These are phyloP conservation scores for Apiospora hydei DNA, from an alignment of 2,329 filamentous ascomycete species.

Conservation along the genomic window DNA sequence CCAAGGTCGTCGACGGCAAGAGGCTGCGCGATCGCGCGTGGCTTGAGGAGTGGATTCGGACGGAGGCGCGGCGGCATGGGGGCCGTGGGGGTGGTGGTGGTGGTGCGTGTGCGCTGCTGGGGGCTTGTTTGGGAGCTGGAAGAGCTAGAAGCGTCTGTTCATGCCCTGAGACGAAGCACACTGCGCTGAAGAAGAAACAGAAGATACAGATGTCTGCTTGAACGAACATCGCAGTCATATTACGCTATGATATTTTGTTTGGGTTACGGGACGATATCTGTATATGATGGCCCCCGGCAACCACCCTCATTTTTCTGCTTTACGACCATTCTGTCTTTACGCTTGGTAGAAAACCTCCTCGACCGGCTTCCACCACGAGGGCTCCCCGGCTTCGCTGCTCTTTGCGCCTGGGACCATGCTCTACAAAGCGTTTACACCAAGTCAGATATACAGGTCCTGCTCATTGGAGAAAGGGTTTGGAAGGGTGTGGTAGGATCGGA, in stretches of 20 bases:
- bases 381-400: constrained; percentile 64
- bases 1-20: constrained; percentile 57
- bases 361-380: constrained; percentile 72
- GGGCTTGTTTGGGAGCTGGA: constrained; percentile 42
- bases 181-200: neutral
- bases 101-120: constrained; percentile 39
- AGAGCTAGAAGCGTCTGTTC: constrained; percentile 30
- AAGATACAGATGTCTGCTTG: neutral
- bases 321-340: constrained; percentile 40
- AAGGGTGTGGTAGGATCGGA: too few relatives aligned
- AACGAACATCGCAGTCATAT: neutral
- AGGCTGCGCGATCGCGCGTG: constrained; percentile 57
- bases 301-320: neutral
- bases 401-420: constrained; percentile 64
- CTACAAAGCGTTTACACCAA: constrained; percentile 30
- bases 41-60: constrained; percentile 61
- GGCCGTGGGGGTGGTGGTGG: constrained; percentile 53
- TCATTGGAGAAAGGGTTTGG: too few relatives aligned
- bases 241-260: constrained; percentile 1
- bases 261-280: neutral
- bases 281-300: neutral
- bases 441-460: neutral
- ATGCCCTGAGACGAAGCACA: neutral
- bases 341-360: constrained; percentile 73
- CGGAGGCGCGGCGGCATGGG: constrained; percentile 56